phyloP scores from a whole-genome alignment of 2,329 filamentous ascomycete genomes.

The Calonectria ilicicola region DNA sequence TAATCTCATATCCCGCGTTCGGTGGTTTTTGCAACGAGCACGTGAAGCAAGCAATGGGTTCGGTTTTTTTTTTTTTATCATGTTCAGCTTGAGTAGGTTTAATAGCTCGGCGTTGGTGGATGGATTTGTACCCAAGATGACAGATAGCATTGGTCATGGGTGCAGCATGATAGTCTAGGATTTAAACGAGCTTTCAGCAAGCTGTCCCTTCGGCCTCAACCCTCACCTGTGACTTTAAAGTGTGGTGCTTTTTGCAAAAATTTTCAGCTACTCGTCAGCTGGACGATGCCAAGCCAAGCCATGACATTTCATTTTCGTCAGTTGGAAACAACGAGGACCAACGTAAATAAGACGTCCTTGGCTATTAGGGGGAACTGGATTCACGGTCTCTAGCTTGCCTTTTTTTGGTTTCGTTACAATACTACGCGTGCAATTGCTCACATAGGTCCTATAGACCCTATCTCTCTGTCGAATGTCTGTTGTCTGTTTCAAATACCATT shows the following conservation, averaged over 20 bases:
- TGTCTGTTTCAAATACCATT: background rate
- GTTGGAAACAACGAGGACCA: too few relatives aligned
- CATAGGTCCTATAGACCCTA: constrained; percentile 14
- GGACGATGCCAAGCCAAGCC: too few relatives aligned
- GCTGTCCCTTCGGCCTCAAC: background rate
- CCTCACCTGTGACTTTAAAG: background rate
- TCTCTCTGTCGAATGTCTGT: background rate
- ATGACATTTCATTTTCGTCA: too few relatives aligned
- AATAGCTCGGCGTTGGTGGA: constrained; percentile 45
- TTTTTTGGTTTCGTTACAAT: background rate
- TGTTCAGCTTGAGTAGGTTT: constrained; percentile 34
- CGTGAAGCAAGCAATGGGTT: constrained; percentile 16
- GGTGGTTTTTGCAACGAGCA: background rate
- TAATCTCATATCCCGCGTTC: background rate
- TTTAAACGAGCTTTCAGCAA: constrained; percentile 28
- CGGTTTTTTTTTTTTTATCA: background rate
- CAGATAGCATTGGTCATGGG: constrained; percentile 26
- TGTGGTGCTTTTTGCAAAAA: background rate
- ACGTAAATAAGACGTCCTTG: too few relatives aligned
- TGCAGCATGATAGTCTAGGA: constrained; percentile 35
- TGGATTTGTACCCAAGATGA: constrained; percentile 33
- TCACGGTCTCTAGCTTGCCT: background rate
- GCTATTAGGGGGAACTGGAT: background rate
- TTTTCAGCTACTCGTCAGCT: too few relatives aligned
- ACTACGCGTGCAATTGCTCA: constrained; percentile 16